A percentile compares a stretch with the other conserved stretches of the same genome.
Conservation (phyloP, 176 grass and related monocot species). For the Paspalum notatum region DNA sequence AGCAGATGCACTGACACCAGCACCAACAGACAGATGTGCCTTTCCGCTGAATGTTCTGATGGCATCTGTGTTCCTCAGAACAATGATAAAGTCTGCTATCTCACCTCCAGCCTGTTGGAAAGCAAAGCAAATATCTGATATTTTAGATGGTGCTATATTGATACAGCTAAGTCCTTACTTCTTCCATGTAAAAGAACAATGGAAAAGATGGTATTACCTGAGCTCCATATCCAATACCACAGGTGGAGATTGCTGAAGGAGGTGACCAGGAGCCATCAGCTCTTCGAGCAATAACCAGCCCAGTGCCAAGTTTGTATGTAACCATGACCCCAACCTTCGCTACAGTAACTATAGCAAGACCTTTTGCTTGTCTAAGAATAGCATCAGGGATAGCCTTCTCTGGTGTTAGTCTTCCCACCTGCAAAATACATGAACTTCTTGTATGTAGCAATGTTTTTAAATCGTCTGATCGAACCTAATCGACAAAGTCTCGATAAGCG, state of each 20-base stretch:
- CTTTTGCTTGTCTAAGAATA: conserved; percentile 83
- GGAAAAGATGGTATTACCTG: conserved; percentile 57
- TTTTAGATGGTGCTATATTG: background rate
- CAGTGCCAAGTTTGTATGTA: conserved; percentile 77
- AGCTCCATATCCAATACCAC: conserved; percentile 77
- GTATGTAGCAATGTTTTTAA: too few species aligned
- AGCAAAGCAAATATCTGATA: conserved; percentile 20
- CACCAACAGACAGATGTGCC: conserved; percentile 77
- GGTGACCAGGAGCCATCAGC: conserved; percentile 79
- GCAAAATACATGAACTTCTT: conserved; percentile 20
- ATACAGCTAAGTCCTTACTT: background rate
- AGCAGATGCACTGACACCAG: conserved; percentile 80
- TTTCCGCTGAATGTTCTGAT: conserved; percentile 81
- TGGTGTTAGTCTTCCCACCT: conserved; percentile 73
- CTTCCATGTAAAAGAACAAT: conserved; percentile 38
- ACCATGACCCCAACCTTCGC: conserved; percentile 76
- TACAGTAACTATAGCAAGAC: conserved; percentile 77
- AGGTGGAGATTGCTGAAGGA: conserved; percentile 70
- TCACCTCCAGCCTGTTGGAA: conserved; percentile 76
- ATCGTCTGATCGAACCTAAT: too few species aligned
- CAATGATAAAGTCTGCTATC: conserved; percentile 87
- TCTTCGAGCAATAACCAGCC: conserved; percentile 68
- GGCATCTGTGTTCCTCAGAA: conserved; percentile 83
- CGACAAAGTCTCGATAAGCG: too few species aligned
- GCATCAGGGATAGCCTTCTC: conserved; percentile 69